Evolutionary conservation across 371 early-diverging fungal species (phyloP), one percentile per base, ranked within the genome.

Genomic region (Mortierella sp.): DNA sequence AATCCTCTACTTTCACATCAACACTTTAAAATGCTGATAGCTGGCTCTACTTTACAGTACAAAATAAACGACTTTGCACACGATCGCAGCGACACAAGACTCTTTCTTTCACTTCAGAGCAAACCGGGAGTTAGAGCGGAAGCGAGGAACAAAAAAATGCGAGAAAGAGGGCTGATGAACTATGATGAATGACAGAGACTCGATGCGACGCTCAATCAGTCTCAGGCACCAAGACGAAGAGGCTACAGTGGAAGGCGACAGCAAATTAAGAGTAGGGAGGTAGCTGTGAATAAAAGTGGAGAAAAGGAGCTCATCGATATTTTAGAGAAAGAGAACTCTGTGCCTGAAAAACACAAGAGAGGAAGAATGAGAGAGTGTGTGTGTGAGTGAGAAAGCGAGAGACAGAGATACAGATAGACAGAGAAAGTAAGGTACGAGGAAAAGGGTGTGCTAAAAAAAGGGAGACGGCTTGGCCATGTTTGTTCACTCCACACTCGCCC

Each of bases 271-370:
- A 17, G 32, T 21, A 32, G 53, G 37, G 37, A 24, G 21, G 19
- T 31, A 52, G 41, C 3, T 15, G 27, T 26, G 31, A 44, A 28
- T 15, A 32, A 47, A 56, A 55, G 21, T 6, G 21, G 43, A n/a
- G 43, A 43, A 37, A 34, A 14, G 30, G 52, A 21, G 52, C 32
- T 7, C 17, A 2, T 31, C 52, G 32, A 34, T 9, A 24, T 12
- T 24, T 28, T 26, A 27, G 15, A 50, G 2, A 50, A 28, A 50
- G 28, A 50, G 11, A 27, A 28, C 12, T 27, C 15, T 17, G 43
- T 43, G 43, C 43, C 43, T 43, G 43, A 43, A 43, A 43, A 43
- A 43, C n/a, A n/a, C n/a, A n/a, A n/a, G n/a, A n/a, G n/a, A n/a
- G n/a, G n/a, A n/a, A n/a, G n/a, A n/a, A n/a, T n/a, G n/a, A n/a